phyloP scores from a whole-genome alignment of 331 rosid genomes.

The Quercus tomentella region DNA sequence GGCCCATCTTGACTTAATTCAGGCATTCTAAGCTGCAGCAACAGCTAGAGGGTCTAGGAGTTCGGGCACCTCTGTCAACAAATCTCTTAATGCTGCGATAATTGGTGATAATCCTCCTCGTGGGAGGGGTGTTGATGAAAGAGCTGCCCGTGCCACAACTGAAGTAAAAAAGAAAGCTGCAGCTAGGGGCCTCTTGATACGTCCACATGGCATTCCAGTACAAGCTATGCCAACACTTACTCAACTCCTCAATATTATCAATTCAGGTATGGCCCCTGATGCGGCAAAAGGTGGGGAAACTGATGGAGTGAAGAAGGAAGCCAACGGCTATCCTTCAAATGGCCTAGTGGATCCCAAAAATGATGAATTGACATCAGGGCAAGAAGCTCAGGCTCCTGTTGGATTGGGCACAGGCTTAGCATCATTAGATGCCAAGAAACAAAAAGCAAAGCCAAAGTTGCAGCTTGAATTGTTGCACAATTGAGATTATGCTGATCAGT shows the following conservation, averaged over 20 bases:
- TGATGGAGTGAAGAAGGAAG: slow-evolving; percentile 44
- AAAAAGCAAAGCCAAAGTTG: slow-evolving; percentile 46
- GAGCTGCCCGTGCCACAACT: slow-evolving; percentile 92
- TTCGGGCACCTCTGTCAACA: slow-evolving; percentile 56
- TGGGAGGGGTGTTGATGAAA: slow-evolving; percentile 91
- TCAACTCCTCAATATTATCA: slow-evolving; percentile 72
- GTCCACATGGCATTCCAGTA: slow-evolving; percentile 78
- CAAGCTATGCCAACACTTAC: slow-evolving; percentile 81
- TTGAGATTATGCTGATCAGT: too few relatives aligned
- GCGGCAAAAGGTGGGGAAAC: slow-evolving; percentile 38
- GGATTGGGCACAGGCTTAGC: slow-evolving; percentile 85
- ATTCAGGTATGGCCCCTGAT: slow-evolving; percentile 56
- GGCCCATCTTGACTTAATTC: slow-evolving; percentile 90
- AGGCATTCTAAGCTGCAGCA: slow-evolving; percentile 93
- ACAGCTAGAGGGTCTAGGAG: slow-evolving; percentile 80
- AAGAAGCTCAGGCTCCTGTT: slow-evolving; percentile 56
- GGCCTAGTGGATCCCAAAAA: slow-evolving; percentile 27
- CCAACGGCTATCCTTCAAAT: slow-evolving; percentile 26
- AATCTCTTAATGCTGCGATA: slow-evolving; percentile 76
- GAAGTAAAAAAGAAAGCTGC: slow-evolving; percentile 91
- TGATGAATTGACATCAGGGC: slow-evolving; percentile 29
- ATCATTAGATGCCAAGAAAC: slow-evolving; percentile 77
- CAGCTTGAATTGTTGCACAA: too few relatives aligned
- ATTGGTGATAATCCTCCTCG: slow-evolving; percentile 62
- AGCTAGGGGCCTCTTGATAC: slow-evolving; percentile 74